Percentiles rank a stretch among this genome's conserved stretches.
Evolutionary conservation across 441 rosid species (phyloP).

Genomic region (Euphorbia schlechtendalii): DNA sequence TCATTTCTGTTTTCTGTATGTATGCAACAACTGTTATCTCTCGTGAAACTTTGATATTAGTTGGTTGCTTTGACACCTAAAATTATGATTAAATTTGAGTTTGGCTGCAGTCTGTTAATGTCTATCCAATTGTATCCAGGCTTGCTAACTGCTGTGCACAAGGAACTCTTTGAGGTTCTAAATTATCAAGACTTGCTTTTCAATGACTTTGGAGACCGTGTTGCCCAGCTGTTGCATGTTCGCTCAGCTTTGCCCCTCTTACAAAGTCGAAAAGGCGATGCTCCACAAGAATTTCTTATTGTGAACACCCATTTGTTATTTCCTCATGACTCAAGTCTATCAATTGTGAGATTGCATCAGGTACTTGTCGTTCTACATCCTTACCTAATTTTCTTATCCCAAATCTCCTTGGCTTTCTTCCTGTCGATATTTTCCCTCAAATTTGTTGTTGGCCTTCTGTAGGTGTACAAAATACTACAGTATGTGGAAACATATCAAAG

Average conservation of each 20-base stretch:
- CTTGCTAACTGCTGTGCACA: no score
- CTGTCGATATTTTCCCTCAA: conserved; percentile 9
- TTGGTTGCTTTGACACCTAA: no score
- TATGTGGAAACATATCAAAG: conserved; percentile 62
- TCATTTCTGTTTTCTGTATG: no score
- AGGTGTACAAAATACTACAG: conserved; percentile 84
- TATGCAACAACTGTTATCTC: no score
- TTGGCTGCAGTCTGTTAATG: no score
- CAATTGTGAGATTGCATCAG: conserved; percentile 79
- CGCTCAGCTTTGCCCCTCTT: conserved; percentile 47
- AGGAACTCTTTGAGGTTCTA: no score
- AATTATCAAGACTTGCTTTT: no score
- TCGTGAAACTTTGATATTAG: no score
- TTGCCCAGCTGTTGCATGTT: conserved; percentile 87
- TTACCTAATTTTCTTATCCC: neutral
- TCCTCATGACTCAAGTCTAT: conserved; percentile 83
- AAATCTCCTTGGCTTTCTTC: neutral
- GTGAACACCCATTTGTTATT: conserved; percentile 86
- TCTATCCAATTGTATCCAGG: no score
- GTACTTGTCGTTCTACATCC: conserved; percentile 24
- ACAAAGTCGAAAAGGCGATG: conserved; percentile 23
- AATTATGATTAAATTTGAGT: no score
- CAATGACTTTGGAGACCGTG: no score
- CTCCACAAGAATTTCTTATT: conserved; percentile 63
- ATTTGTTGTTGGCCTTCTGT: conserved; percentile 8